Conservation (phyloP, 2,329 filamentous ascomycete species). For the Calonectria montana region DNA sequence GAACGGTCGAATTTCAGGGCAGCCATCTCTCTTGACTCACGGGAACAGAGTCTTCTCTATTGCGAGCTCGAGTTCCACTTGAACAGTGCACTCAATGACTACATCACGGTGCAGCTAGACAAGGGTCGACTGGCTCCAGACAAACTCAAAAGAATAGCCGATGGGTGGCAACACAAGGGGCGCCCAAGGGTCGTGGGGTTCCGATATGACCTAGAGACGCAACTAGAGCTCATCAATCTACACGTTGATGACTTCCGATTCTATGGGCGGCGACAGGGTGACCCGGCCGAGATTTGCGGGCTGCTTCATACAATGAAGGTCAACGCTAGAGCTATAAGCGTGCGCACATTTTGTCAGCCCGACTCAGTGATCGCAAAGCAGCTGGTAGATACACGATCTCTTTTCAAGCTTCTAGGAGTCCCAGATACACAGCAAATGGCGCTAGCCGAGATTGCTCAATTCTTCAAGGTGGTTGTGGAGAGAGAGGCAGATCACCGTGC, state of each 20-base stretch:
- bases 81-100: slow-evolving; percentile 62
- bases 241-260: slow-evolving; percentile 67
- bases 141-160: slow-evolving; percentile 63
- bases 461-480: slow-evolving; percentile 65
- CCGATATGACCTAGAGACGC: slow-evolving; percentile 70
- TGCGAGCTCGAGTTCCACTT: slow-evolving; percentile 69
- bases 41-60: slow-evolving; percentile 69
- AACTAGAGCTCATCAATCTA: slow-evolving; percentile 64
- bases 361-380: slow-evolving; percentile 70
- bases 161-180: slow-evolving; percentile 63
- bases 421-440: slow-evolving; percentile 56
- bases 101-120: slow-evolving; percentile 64
- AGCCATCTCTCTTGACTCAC: slow-evolving; percentile 63
- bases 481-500: slow-evolving; percentile 52
- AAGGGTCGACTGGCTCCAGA: slow-evolving; percentile 64
- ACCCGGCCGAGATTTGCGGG: slow-evolving; percentile 56
- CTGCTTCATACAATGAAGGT: slow-evolving; percentile 64
- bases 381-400: slow-evolving; percentile 62
- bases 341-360: slow-evolving; percentile 69
- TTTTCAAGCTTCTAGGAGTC: slow-evolving; percentile 62
- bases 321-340: slow-evolving; percentile 63
- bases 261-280: slow-evolving; percentile 59
- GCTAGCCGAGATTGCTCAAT: slow-evolving; percentile 62
- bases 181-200: slow-evolving; percentile 67
- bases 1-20: slow-evolving; percentile 47